Evolutionary conservation across 495 filamentous ascomycete species (phyloP).

Genomic region (Aeminium ludgeri): DNA sequence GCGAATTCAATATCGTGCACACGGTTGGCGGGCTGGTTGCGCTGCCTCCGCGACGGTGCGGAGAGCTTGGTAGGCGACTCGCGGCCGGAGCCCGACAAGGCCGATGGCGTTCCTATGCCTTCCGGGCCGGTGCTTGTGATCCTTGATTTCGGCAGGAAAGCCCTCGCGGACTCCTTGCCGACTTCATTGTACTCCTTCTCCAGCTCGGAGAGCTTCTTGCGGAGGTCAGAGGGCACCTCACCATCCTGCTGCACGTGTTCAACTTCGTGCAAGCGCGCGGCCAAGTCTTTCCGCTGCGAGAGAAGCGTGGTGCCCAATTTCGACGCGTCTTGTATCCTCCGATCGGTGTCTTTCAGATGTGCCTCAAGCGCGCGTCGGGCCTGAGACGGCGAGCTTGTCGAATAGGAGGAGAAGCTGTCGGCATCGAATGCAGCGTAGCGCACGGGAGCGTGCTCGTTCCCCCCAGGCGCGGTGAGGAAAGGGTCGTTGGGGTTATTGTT

Average conservation of each 20-base stretch:
- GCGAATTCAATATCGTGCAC: conserved; percentile 93
- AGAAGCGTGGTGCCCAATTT: conserved; percentile 73
- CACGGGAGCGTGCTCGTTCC: conserved; percentile 29
- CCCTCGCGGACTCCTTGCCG: conserved; percentile 72
- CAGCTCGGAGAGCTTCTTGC: conserved; percentile 65
- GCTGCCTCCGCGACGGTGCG: conserved; percentile 61
- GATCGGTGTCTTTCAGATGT: conserved; percentile 78
- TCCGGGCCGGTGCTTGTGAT: conserved; percentile 46
- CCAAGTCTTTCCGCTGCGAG: conserved; percentile 63
- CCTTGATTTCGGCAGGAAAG: conserved; percentile 72
- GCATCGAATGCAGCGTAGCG: conserved; percentile 66
- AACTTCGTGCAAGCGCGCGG: conserved; percentile 67
- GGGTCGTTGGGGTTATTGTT: conserved; percentile 19
- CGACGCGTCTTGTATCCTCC: conserved; percentile 76
- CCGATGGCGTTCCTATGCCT: conserved; percentile 49
- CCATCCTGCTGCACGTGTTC: conserved; percentile 47
- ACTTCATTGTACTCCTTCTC: conserved; percentile 94
- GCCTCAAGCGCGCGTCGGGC: conserved; percentile 78
- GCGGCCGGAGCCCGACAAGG: conserved; percentile 70
- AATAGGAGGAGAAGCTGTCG: conserved; percentile 60
- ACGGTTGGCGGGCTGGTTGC: conserved; percentile 73
- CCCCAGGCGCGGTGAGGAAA: conserved; percentile 23
- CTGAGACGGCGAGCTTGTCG: conserved; percentile 62
- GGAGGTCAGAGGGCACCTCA: conserved; percentile 72
- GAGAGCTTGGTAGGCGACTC: conserved; percentile 79